A percentile compares a stretch with the other conserved stretches of the same genome.
phyloP scores from a whole-genome alignment of 768 basidiomycete species.

The Hericium alpestre region DNA sequence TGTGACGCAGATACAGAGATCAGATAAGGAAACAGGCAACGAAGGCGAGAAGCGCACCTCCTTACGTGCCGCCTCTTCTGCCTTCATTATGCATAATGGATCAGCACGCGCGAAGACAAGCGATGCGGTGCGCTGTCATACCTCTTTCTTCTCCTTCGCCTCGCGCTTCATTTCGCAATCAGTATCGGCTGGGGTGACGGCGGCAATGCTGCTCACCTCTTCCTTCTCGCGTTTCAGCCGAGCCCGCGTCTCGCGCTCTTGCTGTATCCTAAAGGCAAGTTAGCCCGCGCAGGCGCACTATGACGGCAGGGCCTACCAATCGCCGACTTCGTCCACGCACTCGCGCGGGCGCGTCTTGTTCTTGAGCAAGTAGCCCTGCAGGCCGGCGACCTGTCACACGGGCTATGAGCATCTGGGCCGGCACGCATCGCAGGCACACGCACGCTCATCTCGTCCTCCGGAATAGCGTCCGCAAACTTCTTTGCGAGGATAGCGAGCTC shows the following conservation, averaged over 20 bases:
- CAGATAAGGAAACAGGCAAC: neutral
- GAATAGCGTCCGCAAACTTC: conserved; percentile 72
- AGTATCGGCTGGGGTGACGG: neutral
- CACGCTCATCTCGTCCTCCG: conserved; percentile 82
- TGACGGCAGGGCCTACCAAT: conserved; percentile 41
- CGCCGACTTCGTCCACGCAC: conserved; percentile 68
- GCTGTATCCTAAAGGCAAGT: conserved; percentile 34
- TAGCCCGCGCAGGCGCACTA: neutral
- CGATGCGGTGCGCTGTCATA: conserved; percentile 14
- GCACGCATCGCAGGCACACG: conserved; percentile 20
- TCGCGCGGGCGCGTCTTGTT: conserved; percentile 86
- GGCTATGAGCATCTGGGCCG: conserved; percentile 2
- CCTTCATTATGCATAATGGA: conserved; percentile 20
- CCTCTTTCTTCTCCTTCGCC: conserved; percentile 71
- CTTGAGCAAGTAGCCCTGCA: conserved; percentile 81
- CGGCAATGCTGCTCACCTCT: conserved; percentile 26
- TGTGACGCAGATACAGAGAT: neutral
- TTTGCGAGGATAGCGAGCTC: conserved; percentile 74
- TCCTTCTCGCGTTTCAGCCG: conserved; percentile 76
- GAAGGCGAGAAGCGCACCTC: conserved; percentile 32
- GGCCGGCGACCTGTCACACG: conserved; percentile 52
- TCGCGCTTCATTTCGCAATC: conserved; percentile 43
- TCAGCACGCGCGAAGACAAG: neutral
- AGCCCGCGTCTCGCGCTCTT: conserved; percentile 76
- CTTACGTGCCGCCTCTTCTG: conserved; percentile 54